Evolutionary conservation across 768 basidiomycete genomes (phyloP).

Genomic region (Suillus decipiens): DNA sequence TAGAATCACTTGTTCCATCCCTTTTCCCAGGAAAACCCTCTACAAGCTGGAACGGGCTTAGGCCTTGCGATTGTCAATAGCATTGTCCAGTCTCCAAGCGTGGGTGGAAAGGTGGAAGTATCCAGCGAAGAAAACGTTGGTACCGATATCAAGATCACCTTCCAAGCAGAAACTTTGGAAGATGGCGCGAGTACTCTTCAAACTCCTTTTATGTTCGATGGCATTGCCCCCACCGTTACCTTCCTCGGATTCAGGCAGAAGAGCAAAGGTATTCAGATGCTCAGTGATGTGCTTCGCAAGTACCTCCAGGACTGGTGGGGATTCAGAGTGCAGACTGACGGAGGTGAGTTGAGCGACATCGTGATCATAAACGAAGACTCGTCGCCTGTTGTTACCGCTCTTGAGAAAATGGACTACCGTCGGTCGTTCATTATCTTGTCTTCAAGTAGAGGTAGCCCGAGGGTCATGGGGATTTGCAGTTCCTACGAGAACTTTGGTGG

Average conservation of each 20-base stretch:
- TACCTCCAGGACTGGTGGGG: slow-evolving; percentile 81
- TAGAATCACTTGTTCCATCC: slow-evolving; percentile 96
- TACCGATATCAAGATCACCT: slow-evolving; percentile 87
- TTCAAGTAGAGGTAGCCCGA: slow-evolving; percentile 64
- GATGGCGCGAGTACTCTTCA: slow-evolving; percentile 41
- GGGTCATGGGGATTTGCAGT: slow-evolving; percentile 59
- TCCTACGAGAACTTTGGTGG: slow-evolving; percentile 83
- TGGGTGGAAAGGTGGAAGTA: slow-evolving; percentile 91
- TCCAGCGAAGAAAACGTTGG: slow-evolving; percentile 89
- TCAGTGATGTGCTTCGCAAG: slow-evolving; percentile 59
- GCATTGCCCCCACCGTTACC: slow-evolving; percentile 52
- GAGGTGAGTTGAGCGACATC: slow-evolving; percentile 61
- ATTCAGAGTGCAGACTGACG: slow-evolving; percentile 48
- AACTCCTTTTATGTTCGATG: slow-evolving; percentile 48
- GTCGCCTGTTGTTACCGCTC: slow-evolving; percentile 54
- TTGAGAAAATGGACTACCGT: slow-evolving; percentile 53
- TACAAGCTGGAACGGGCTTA: slow-evolving; percentile 91
- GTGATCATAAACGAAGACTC: slow-evolving; percentile 82
- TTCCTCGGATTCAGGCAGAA: slow-evolving; percentile 70
- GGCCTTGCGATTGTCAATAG: slow-evolving; percentile 95
- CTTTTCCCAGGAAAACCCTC: slow-evolving; percentile 94
- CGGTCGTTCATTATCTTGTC: slow-evolving; percentile 79
- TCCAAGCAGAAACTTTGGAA: slow-evolving; percentile 66
- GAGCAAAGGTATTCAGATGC: slow-evolving; percentile 67
- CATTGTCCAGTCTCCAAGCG: slow-evolving; percentile 82